Base-by-base conservation (phyloP, 352 stramenopile species). In the Globisporangium nagaii region DNA sequence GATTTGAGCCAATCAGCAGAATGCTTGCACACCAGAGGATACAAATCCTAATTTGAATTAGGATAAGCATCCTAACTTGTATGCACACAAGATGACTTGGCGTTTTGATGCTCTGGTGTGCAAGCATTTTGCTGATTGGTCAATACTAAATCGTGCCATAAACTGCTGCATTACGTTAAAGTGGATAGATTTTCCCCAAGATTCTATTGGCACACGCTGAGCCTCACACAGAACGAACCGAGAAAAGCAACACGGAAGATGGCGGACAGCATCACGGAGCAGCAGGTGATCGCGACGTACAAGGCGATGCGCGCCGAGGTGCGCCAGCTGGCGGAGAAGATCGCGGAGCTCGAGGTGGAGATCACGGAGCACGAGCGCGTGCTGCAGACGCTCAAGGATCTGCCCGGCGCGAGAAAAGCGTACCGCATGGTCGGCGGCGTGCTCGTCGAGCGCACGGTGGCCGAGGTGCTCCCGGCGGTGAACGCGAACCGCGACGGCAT, bases 371-470 rank as follows among this genome's bases (percentile, higher is more conserved):
- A 93, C 63, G 78, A 94, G 43, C 83, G 85, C 61, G 84, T 93
- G 41, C 74, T 93, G 40, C 75, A 84, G 50, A 93, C 86, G 59
- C 78, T 96, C 20, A 73, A 81, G 48, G 72, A 72, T 3, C 65
- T 95, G 56, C 79, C 81, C 19, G 69, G 63, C 0, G 66, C 75
- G 54, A 79, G 94, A 60, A 91, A 96, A 62, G 95, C 95, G 6
- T 99, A 96, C 63, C 89, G 95, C 58, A 90, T 98, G 73, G 91
- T 98, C 12, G 96, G 95, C 47, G 95, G 96, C 32, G 95, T 98
- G 31, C 71, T 99, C 35, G 95, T 99, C 44, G 95, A 99, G 75
- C 93, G 95, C 42, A 98, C 94, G 31, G 95, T 98, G 22, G 63
- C 87, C 62, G 95, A 98, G 65, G 95, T 98, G 40, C 79, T 98